Evolutionary conservation across 2,329 filamentous ascomycete genomes (phyloP), one percentile per base, ranked within the genome.

Genomic region (Clonostachys byssicola): DNA sequence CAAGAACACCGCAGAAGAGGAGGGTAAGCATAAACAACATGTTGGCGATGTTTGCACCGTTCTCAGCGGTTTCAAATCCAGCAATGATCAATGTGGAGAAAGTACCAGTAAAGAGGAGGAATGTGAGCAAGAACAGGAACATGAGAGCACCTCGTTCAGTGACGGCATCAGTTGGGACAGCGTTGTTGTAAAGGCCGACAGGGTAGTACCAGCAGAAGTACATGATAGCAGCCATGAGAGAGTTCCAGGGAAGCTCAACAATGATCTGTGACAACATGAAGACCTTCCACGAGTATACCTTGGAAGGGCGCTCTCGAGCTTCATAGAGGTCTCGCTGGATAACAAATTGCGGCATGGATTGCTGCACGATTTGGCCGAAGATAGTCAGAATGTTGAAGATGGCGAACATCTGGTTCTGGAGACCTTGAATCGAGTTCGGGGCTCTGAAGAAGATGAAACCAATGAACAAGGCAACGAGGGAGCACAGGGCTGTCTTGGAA

Each of bases 151-250:
- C 88, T 33, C 89, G 87, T 57, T 89, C 81, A 6, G 77, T 61
- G 2, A 85, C 78, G 52, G 82, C 71, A 50, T 77, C 77, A 5
- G 81, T 81, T 1, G 73, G 72, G 14, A 74, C 68, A 3, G 88
- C 87, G 59, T 92, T 92, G 49, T 70, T 67, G 64, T 89, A 83
- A 10, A 94, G 77, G 3, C 88, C 89, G 47, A 95, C 80, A 2
- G 90, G 89, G 62, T 92, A 96, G 73, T 95, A 96, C 81, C 88
- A 92, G 63, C 77, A 84, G 59, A 89, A 76, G 73, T 75, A 95
- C 71, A 92, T 85, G 53, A 95, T 68, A n/a, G 85, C 75, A 5
- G 83, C 80, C 76, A 88, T 85, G 40, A 94, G 66, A 0, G 83
- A 78, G 61, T 95, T 90, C 85, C 88, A 96, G 0, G 90, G 89